These are phyloP conservation scores for Annulohypoxylon truncatum DNA, from an alignment of 2,329 filamentous ascomycete species.

Conservation along the genomic window DNA sequence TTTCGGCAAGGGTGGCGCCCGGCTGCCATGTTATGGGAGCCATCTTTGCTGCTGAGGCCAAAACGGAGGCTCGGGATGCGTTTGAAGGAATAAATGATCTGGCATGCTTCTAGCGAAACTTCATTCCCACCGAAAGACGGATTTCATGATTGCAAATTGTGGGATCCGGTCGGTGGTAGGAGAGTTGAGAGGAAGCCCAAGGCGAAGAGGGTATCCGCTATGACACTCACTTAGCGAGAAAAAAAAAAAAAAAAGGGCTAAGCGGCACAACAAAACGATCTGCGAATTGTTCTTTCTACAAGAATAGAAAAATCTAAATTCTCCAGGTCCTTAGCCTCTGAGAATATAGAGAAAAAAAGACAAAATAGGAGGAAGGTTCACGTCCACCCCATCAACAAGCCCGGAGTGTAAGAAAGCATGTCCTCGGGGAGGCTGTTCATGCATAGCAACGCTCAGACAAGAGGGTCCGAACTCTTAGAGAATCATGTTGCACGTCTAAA, in stretches of 20 bases:
- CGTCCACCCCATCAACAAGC: slow-evolving; percentile 18
- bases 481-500: slow-evolving; percentile 16
- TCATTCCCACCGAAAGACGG: slow-evolving; percentile 5
- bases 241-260: background rate
- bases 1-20: slow-evolving; percentile 7
- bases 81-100: slow-evolving; percentile 16
- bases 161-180: background rate
- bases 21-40: slow-evolving; percentile 37
- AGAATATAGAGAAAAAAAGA: background rate
- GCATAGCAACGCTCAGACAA: slow-evolving; percentile 9
- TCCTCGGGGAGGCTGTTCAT: slow-evolving; percentile 17
- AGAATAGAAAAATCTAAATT: background rate
- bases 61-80: slow-evolving; percentile 20
- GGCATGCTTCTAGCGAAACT: slow-evolving; percentile 30
- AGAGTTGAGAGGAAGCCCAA: background rate
- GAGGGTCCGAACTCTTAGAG: slow-evolving; percentile 19
- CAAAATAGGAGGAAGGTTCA: slow-evolving; percentile 13
- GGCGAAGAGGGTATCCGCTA: slow-evolving; percentile 8
- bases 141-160: slow-evolving; percentile 18
- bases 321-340: background rate
- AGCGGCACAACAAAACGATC: background rate
- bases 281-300: slow-evolving; percentile 2
- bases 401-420: slow-evolving; percentile 24
- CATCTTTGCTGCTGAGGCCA: slow-evolving; percentile 36
- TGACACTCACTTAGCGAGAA: background rate